Conservation (phyloP, 129 eudicot genomes). For the Tagetes patula region DNA sequence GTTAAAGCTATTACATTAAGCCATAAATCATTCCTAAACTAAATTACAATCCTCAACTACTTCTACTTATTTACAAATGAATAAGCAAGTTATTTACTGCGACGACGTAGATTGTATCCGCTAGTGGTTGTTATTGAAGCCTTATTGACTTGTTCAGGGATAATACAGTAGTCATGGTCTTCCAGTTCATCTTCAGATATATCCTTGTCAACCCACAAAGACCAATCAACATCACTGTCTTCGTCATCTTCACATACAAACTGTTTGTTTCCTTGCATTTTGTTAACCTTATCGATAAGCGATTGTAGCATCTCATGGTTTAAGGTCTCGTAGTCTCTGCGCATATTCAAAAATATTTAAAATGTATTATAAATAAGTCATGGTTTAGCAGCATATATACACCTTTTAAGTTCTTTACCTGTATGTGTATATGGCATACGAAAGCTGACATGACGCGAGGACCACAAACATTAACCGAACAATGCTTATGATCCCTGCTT, state of each 20-base stretch:
- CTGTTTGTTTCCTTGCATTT: conserved; percentile 35
- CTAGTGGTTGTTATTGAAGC: conserved; percentile 35
- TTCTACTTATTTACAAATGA: not conserved
- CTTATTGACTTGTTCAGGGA: conserved; percentile 40
- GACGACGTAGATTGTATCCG: conserved; percentile 52
- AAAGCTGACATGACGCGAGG: conserved; percentile 49
- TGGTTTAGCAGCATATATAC: not conserved
- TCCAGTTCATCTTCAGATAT: conserved; percentile 55
- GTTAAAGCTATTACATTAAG: not conserved
- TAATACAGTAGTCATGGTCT: conserved; percentile 50
- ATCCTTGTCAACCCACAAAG: conserved; percentile 57
- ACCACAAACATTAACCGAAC: conserved; percentile 48
- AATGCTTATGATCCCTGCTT: conserved; percentile 41
- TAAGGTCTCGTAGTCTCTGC: conserved; percentile 70
- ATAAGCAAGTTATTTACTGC: conserved; percentile 19
- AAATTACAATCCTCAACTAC: not conserved
- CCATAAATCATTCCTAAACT: not conserved
- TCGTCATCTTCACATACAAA: conserved; percentile 31
- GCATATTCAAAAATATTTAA: not conserved
- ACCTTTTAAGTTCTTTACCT: conserved; percentile 42
- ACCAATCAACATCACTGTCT: conserved; percentile 53
- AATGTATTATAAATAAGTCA: not conserved
- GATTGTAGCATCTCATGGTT: conserved; percentile 58
- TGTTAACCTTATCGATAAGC: conserved; percentile 54
- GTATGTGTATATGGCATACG: conserved; percentile 57